Base-by-base conservation (phyloP, 1,284 basidiomycete genomes). In the Pulchroboletus neoregius region DNA sequence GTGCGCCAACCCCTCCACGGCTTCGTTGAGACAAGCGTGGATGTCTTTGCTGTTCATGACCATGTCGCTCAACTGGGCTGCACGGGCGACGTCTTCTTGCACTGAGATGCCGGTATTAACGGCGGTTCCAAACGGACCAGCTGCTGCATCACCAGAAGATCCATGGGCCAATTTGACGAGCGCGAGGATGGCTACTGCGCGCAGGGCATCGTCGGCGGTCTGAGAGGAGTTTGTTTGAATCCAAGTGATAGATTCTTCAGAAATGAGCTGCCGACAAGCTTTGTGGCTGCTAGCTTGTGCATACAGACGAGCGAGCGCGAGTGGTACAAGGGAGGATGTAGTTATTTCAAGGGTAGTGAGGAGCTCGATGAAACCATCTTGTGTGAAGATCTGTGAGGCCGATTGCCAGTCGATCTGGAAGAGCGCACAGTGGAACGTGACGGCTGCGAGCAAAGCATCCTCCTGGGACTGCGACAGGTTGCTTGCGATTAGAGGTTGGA, bases 1-100 rank as follows among this genome's bases (percentile, higher is more conserved):
- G 64, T 94, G 89, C 7, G 87, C 87, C 43, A 96, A 68, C 0
- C 85, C 91, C 68, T 96, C 93, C 15, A 94, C 71, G 6, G 81
- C 82, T 53, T 90, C 84, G 7, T 73, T 66, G 24, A 76, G 60
- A 31, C 77, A 75, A 16, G 71, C 63, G 11, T 61, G 53, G 30
- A 69, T 55, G 31, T 69, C 64, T 16, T 65, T 65, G 50, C 62
- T 66, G 22, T 62, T 62, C 34, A 75, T 50, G 26, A 91, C 69
- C 45, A 85, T 68, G 2, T 69, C 68, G 56, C 78, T 82, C 74
- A 92, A 78, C 43, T 76, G 68, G 31, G 64, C 55, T 13, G 79
- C 76, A 32, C 84, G 71, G 16, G 71, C 68, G n/a, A 70, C 69
- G 24, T 81, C 75, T 22, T 66, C 61, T 12, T 57, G 54, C 4